These are phyloP conservation scores for Eremothecium sinecaudum DNA, from an alignment of 1,139 yeast genomes.

Conservation along the genomic window DNA sequence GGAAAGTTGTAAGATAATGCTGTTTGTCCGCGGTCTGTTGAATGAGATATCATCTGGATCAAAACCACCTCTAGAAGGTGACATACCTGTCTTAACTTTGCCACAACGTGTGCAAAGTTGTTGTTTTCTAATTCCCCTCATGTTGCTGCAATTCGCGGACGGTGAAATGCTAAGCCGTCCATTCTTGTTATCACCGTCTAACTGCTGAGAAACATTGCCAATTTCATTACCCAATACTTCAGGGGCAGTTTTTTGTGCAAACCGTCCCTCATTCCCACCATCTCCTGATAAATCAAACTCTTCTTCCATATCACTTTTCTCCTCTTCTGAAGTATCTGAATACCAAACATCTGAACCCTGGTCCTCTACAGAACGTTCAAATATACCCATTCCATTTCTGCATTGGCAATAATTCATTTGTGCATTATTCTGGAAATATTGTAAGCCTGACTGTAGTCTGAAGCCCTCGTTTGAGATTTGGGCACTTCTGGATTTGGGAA, in stretches of 20 bases:
- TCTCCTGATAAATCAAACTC: conserved; percentile 8
- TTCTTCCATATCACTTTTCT: conserved; percentile 7
- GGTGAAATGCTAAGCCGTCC: not conserved
- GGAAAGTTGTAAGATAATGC: conserved; percentile 11
- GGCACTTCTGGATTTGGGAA: conserved; percentile 1
- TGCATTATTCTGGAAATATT: not conserved
- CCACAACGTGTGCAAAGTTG: conserved; percentile 9
- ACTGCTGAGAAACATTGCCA: conserved; percentile 7
- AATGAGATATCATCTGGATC: conserved; percentile 8
- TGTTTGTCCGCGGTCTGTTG: conserved; percentile 10
- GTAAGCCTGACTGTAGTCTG: conserved; percentile 2
- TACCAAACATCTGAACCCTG: conserved; percentile 21
- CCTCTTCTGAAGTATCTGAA: conserved; percentile 14
- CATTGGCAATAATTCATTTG: conserved; percentile 8
- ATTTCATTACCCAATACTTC: conserved; percentile 1
- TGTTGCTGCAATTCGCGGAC: not conserved
- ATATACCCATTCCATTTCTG: conserved; percentile 12
- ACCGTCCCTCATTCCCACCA: not conserved
- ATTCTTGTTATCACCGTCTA: not conserved
- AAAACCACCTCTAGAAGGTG: conserved; percentile 7
- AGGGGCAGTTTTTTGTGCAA: not conserved
- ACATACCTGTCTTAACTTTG: conserved; percentile 5
- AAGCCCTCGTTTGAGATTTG: not conserved
- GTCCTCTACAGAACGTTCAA: conserved; percentile 26
- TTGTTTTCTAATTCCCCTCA: not conserved